Evolutionary conservation across 2,329 filamentous ascomycete genomes (phyloP), one percentile per base, ranked within the genome.

Genomic region (Daldinia sp.): DNA sequence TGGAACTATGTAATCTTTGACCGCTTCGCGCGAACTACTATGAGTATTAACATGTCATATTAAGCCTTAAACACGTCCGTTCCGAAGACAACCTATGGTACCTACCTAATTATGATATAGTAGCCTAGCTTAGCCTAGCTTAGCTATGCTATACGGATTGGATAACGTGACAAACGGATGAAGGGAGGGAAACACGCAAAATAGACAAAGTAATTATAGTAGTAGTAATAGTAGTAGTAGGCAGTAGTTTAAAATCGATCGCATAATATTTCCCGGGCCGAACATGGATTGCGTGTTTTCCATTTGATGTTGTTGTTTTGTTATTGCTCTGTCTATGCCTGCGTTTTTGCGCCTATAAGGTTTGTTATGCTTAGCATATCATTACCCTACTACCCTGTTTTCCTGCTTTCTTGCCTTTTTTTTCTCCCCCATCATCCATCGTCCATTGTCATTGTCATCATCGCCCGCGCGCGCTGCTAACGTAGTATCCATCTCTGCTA

Each of bases 1-100:
- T 50, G 26, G 46, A n/a, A 50, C 46, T 50, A 37, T 10, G 12
- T 37, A 50, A 50, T 50, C 46, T 26, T 50, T 9, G 46, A 50
- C 46, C 46, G 46, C 46, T 50, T 50, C 26, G 46, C 46, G 26
- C 13, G 30, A 15, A 30, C 6, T 26, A 30, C 13, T 30, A 9
- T 6, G 28, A 10, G 9, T 46, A 26, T 46, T 46, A 10, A 46
- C 23, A n/a, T 6, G 42, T 23, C 20, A 20, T 26, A 46, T 46
- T 46, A 46, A 46, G 20, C 18, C 20, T 26, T 42, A 15, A 9
- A 26, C 20, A 33, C 30, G 6, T 33, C 20, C 42, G 42, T 26
- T 46, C 42, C 42, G 42, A 46, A 46, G 20, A 33, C 30, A 6
- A 33, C 30, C 30, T 33, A 33, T 4, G 7, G 7, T 20, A 23